A percentile compares a stretch with the other conserved stretches of the same genome.
These are phyloP conservation scores for Polyporus arcularius DNA, from an alignment of 768 basidiomycete species.

Conservation along the genomic window DNA sequence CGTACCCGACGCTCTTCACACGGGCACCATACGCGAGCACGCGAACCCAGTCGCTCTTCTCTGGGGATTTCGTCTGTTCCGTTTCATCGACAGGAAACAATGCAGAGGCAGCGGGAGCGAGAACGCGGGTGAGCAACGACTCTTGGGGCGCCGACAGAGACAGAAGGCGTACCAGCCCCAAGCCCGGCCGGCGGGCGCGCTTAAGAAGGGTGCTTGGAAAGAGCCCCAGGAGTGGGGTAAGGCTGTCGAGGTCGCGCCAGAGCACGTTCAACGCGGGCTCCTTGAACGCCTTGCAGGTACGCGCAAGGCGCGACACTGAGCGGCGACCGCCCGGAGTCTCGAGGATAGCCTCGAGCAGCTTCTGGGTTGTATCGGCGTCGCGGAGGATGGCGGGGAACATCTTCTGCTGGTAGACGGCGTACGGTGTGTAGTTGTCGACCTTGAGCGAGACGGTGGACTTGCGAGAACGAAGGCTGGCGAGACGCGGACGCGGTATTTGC, in stretches of 20 bases:
- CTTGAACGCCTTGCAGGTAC: slow-evolving; percentile 73
- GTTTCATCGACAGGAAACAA: not conserved
- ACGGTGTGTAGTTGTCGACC: slow-evolving; percentile 36
- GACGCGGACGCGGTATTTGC: slow-evolving; percentile 23
- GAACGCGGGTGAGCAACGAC: slow-evolving; percentile 15
- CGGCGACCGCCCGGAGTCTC: slow-evolving; percentile 67
- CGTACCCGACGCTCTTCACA: slow-evolving; percentile 68
- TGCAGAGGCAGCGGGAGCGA: slow-evolving; percentile 5
- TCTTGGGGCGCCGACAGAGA: slow-evolving; percentile 10
- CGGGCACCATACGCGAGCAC: slow-evolving; percentile 68
- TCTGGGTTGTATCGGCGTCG: slow-evolving; percentile 59
- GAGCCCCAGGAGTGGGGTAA: slow-evolving; percentile 68
- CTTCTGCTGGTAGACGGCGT: slow-evolving; percentile 51
- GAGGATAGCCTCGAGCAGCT: slow-evolving; percentile 51
- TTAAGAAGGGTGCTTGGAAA: slow-evolving; percentile 71
- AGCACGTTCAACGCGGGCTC: slow-evolving; percentile 71
- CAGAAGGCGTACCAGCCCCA: slow-evolving; percentile 65
- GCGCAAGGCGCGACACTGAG: slow-evolving; percentile 66
- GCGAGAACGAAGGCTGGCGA: slow-evolving; percentile 33
- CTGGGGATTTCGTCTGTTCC: slow-evolving; percentile 57
- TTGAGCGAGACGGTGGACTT: slow-evolving; percentile 29
- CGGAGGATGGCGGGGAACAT: slow-evolving; percentile 57
- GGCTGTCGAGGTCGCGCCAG: slow-evolving; percentile 78
- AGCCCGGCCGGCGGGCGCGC: slow-evolving; percentile 69
- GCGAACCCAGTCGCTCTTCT: slow-evolving; percentile 67